phyloP scores from a whole-genome alignment of 2,329 filamentous ascomycete species.

The Colletotrichum brevisporum region DNA sequence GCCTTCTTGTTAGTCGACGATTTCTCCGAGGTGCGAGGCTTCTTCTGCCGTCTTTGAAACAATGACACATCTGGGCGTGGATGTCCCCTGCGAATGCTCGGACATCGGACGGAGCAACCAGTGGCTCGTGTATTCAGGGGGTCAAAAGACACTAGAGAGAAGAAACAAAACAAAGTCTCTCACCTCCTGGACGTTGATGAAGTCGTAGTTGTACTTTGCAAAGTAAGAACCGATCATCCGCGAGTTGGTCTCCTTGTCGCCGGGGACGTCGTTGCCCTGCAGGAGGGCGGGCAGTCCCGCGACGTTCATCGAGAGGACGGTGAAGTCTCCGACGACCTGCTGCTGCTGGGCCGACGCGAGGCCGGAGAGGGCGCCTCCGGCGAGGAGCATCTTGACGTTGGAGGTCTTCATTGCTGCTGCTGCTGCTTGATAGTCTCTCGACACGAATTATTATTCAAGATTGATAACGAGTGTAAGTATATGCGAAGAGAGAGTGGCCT shows the following conservation, averaged over 20 bases:
- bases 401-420: constrained; percentile 24
- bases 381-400: constrained; percentile 32
- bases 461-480: too few species aligned
- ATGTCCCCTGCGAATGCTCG: constrained; percentile 5
- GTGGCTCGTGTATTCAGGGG: constrained; percentile 22
- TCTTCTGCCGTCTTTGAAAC: constrained; percentile 9
- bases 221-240: constrained; percentile 70
- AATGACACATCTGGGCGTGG: constrained; percentile 11
- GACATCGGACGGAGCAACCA: constrained; percentile 10
- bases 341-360: constrained; percentile 27
- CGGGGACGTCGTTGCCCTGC: constrained; percentile 72
- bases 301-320: constrained; percentile 70
- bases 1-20: background rate
- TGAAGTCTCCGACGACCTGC: constrained; percentile 56
- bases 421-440: background rate
- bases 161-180: background rate
- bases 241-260: constrained; percentile 73
- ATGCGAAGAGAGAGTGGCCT: background rate
- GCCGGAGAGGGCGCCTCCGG: constrained; percentile 25
- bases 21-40: background rate
- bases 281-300: constrained; percentile 71
- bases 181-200: constrained; percentile 76
- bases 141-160: background rate
- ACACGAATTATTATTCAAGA: background rate
- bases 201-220: constrained; percentile 68